Evolutionary conservation across 23 red algal genomes (phyloP).

Genomic region (Gracilaria gracilis): DNA sequence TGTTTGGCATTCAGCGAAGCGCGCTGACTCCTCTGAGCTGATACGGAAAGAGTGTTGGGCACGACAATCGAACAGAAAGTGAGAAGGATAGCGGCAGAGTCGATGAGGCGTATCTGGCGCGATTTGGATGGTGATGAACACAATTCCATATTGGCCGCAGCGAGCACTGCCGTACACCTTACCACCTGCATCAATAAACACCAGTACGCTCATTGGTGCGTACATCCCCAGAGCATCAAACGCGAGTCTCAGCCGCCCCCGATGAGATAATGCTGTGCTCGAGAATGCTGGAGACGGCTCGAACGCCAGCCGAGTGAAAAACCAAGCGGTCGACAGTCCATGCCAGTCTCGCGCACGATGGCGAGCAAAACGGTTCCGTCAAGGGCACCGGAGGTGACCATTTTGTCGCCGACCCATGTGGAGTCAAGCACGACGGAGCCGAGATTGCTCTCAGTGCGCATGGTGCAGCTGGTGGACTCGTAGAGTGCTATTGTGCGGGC

Average conservation of each 20-base stretch:
- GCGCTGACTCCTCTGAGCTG: constrained; percentile 89
- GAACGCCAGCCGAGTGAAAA: constrained; percentile 20
- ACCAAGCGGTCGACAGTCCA: constrained; percentile 35
- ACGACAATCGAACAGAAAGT: constrained; percentile 38
- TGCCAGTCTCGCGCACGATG: constrained; percentile 5
- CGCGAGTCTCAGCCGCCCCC: constrained; percentile 49
- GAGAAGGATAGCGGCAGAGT: constrained; percentile 24
- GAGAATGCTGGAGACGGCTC: constrained; percentile 32
- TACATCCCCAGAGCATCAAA: constrained; percentile 37
- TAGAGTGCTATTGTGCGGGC: constrained; percentile 59
- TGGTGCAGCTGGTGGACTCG: constrained; percentile 11
- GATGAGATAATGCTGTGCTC: constrained; percentile 43
- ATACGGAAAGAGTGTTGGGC: constrained; percentile 67
- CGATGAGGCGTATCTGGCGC: constrained; percentile 51
- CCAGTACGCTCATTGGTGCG: neutral
- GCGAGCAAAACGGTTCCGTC: constrained; percentile 46
- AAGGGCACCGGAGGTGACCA: constrained; percentile 25
- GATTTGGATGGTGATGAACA: constrained; percentile 38
- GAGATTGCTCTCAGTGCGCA: constrained; percentile 13
- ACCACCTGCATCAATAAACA: constrained; percentile 19
- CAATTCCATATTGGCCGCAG: constrained; percentile 39
- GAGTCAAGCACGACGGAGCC: constrained; percentile 37
- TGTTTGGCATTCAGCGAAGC: constrained; percentile 65
- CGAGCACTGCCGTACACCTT: constrained; percentile 37
- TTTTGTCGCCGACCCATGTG: constrained; percentile 21